These are phyloP conservation scores for Nissolia schottii DNA, from an alignment of 306 rosid genomes.

Conservation along the genomic window DNA sequence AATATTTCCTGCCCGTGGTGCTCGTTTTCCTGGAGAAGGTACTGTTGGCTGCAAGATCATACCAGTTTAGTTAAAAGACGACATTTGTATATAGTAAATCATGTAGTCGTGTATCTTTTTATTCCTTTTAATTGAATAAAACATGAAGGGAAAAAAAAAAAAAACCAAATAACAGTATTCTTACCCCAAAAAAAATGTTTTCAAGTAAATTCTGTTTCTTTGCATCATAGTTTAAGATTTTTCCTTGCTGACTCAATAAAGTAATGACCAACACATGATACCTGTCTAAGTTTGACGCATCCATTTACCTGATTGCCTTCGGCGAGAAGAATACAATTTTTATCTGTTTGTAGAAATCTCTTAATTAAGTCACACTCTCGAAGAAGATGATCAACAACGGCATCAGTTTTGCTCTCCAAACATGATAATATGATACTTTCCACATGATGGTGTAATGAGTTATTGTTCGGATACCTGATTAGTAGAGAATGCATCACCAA, in stretches of 20 bases:
- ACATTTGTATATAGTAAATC: background rate
- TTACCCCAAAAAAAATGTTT: background rate
- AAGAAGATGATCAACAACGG: constrained; percentile 72
- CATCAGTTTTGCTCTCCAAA: constrained; percentile 81
- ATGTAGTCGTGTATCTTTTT: constrained; percentile 1
- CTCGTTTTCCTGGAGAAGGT: constrained; percentile 58
- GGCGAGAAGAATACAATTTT: constrained; percentile 55
- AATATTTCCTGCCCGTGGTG: constrained; percentile 73
- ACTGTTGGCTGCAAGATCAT: constrained; percentile 62
- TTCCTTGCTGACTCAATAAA: background rate
- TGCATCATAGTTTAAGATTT: constrained; percentile 1
- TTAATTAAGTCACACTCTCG: constrained; percentile 82
- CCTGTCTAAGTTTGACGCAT: constrained; percentile 20
- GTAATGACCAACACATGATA: background rate
- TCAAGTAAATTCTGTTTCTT: background rate
- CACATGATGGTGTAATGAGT: constrained; percentile 78
- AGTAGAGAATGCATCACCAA: background rate
- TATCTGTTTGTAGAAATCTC: constrained; percentile 68
- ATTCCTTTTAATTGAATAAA: background rate
- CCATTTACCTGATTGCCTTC: constrained; percentile 56
- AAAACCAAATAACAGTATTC: constrained; percentile 13
- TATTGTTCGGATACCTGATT: constrained; percentile 88
- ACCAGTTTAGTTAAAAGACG: constrained; percentile 27
- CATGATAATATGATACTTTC: constrained; percentile 77
- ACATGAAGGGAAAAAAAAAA: no score